Conservation (phyloP, 1,139 yeast genomes). For the Yamadazyma triangularis region DNA sequence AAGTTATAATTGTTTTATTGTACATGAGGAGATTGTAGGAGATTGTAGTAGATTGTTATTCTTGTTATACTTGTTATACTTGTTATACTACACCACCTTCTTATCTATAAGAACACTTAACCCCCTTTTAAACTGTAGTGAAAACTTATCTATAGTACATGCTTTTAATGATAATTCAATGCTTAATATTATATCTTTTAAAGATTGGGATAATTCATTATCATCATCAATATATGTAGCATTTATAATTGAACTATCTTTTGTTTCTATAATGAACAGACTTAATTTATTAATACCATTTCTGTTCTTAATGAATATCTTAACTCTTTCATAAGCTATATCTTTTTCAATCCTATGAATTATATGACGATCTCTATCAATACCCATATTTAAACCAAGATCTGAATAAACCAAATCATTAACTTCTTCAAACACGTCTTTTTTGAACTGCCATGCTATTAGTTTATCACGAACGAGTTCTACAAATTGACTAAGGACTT, state of each 20-base stretch:
- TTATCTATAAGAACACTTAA: not conserved
- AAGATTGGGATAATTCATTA: not conserved
- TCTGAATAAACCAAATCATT: conserved; percentile 4
- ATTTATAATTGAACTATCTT: not conserved
- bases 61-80: no score
- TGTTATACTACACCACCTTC: not conserved
- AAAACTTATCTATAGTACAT: not conserved
- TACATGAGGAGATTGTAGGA: no score
- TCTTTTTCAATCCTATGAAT: conserved; percentile 18
- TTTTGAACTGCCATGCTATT: conserved; percentile 24
- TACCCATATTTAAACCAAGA: not conserved
- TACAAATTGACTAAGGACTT: conserved; percentile 11
- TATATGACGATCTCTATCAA: conserved; percentile 3
- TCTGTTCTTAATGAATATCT: not conserved
- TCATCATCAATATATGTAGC: not conserved
- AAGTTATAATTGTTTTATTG: no score
- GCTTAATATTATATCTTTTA: not conserved
- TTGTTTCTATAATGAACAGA: not conserved
- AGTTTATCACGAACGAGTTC: conserved; percentile 15
- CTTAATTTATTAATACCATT: not conserved
- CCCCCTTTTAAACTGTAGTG: not conserved
- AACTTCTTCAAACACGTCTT: conserved; percentile 24
- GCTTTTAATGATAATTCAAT: not conserved
- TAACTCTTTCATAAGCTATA: conserved; percentile 14
- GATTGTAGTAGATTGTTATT: no score